Conservation (phyloP, 2,329 filamentous ascomycete species). For the Colletotrichum sp. region DNA sequence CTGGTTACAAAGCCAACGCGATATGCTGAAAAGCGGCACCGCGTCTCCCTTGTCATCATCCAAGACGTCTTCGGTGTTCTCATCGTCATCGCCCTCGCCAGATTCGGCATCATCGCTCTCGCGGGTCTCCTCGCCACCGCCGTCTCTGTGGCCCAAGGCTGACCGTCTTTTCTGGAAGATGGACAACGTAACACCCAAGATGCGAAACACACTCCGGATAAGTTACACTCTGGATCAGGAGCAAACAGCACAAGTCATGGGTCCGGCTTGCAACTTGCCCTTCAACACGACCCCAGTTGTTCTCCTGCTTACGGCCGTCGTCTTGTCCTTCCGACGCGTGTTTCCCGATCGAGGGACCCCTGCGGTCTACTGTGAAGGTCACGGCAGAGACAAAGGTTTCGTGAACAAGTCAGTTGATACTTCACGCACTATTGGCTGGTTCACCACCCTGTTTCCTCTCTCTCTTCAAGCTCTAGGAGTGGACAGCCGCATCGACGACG, state of each 20-base stretch:
- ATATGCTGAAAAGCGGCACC: background rate
- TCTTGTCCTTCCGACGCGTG: background rate
- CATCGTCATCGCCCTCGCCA: background rate
- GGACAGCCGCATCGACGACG: background rate
- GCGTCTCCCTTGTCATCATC: background rate
- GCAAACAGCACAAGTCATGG: background rate
- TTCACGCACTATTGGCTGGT: background rate
- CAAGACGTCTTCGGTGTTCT: background rate
- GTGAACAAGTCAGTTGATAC: background rate
- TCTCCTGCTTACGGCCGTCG: background rate
- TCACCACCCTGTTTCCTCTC: background rate
- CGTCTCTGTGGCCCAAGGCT: background rate
- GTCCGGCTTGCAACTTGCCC: background rate
- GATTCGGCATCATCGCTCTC: background rate
- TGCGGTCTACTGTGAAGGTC: background rate
- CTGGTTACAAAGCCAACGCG: background rate
- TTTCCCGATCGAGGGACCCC: background rate
- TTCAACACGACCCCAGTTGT: background rate
- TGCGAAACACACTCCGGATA: background rate
- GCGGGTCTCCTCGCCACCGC: background rate
- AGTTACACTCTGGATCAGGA: background rate
- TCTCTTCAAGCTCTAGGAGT: fast-evolving
- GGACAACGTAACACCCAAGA: background rate
- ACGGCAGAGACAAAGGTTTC: background rate
- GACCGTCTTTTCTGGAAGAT: background rate